Evolutionary conservation across 2,329 filamentous ascomycete species (phyloP), one percentile per base, ranked within the genome.

Genomic region (Blastomyces gilchristii): DNA sequence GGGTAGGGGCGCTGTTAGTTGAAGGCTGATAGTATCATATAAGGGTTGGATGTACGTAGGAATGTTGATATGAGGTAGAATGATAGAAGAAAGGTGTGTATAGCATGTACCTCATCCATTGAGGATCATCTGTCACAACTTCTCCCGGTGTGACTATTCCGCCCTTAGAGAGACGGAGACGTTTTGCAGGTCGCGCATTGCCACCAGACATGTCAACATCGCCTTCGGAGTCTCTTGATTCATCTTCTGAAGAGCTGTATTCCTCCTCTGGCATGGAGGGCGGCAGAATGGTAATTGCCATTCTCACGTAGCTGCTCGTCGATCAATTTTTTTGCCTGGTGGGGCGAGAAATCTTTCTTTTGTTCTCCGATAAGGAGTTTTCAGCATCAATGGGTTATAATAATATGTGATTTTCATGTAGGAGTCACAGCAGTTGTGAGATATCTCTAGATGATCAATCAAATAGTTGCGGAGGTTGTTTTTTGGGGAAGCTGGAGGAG

Each of bases 121-220:
- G 90, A n/a, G 89, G 82, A 75, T 96, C 90, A 65, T 86, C 84
- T 8, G 91, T 96, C 69, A 96, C 88, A 67, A 87, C 78, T 73
- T 93, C 88, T 70, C 91, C 92, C 0, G 91, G 91, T 0, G 91
- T 96, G 70, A 95, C 87, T 68, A 96, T 88, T 34, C 74, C 75
- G 41, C 69, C 59, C 60, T 64, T 63, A 18, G 70, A 64, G 39
- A 72, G 64, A 61, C 72, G 67, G 56, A 71, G 61, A 34, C 73
- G 71, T 65, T 76, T 76, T 37, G 72, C 66, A 12, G 73, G 68
- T 58, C 73, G 72, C 37, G 54, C 34, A 45, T 16, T 37, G 52
- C 47, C 37, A 57, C 66, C 67, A 61, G 73, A 72, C 75, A 80
- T 80, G 53, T 78, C 75, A 43, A 76, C 69, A 65, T 81, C 79